Evolutionary conservation across 2,329 filamentous ascomycete genomes (phyloP).

Genomic region (Zymoseptoria tritici): DNA sequence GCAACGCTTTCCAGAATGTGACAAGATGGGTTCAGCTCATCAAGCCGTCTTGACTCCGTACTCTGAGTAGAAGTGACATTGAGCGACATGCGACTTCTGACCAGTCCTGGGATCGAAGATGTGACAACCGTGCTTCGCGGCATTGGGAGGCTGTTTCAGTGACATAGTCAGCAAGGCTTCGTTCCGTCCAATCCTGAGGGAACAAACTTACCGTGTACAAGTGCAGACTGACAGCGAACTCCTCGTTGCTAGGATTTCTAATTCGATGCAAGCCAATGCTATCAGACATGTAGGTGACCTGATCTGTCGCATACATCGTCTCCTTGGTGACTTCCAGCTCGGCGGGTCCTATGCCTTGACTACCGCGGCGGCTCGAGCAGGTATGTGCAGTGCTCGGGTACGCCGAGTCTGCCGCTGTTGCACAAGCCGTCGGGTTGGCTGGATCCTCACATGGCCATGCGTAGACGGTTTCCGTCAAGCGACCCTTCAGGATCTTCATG

Average conservation of each 20-base stretch:
- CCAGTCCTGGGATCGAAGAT: conserved; percentile 74
- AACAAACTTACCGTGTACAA: conserved; percentile 40
- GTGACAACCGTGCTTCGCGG: conserved; percentile 71
- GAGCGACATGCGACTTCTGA: conserved; percentile 61
- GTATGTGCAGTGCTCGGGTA: conserved; percentile 23
- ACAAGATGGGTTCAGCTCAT: not conserved
- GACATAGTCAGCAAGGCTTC: conserved; percentile 1
- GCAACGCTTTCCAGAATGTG: not conserved
- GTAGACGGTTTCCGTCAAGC: conserved; percentile 74
- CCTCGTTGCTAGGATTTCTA: conserved; percentile 61
- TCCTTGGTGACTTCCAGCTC: conserved; percentile 34
- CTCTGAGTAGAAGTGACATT: conserved; percentile 65
- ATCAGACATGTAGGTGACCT: conserved; percentile 87
- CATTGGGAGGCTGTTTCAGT: conserved; percentile 74
- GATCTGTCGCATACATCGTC: conserved; percentile 59
- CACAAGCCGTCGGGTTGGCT: conserved; percentile 26
- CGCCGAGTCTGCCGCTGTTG: conserved; percentile 19
- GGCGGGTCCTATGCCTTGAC: conserved; percentile 26
- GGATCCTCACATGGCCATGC: conserved; percentile 53
- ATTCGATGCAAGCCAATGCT: conserved; percentile 78
- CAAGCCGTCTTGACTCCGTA: conserved; percentile 31
- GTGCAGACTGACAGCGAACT: conserved; percentile 79
- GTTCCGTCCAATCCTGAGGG: not conserved
- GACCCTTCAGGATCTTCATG: conserved; percentile 79
- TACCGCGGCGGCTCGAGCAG: conserved; percentile 32